A percentile compares a stretch with the other conserved stretches of the same genome.
These are phyloP conservation scores for Exophiala dermatitidis DNA, from an alignment of 2,329 filamentous ascomycete genomes.

Conservation along the genomic window DNA sequence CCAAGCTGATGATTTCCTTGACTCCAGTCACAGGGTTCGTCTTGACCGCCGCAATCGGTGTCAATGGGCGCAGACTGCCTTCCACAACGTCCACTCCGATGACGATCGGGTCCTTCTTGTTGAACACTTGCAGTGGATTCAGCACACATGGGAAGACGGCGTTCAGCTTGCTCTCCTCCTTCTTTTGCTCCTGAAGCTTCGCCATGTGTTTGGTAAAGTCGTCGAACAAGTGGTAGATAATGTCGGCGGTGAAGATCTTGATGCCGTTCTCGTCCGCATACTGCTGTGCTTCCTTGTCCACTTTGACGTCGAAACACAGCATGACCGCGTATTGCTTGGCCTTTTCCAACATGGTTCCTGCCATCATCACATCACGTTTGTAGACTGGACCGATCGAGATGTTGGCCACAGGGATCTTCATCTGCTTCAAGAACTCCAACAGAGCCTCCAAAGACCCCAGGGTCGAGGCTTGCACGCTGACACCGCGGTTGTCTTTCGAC, in stretches of 20 bases:
- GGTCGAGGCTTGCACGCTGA: conserved; percentile 94
- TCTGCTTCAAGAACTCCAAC: conserved; percentile 89
- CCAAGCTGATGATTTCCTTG: conserved; percentile 78
- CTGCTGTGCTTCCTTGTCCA: conserved; percentile 87
- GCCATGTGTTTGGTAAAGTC: conserved; percentile 93
- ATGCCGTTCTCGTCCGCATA: conserved; percentile 92
- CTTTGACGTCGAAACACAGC: conserved; percentile 99
- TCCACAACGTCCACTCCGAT: conserved; percentile 94
- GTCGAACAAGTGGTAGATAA: conserved; percentile 98
- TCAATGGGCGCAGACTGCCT: conserved; percentile 76
- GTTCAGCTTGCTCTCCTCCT: conserved; percentile 90
- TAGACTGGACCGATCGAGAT: conserved; percentile 96
- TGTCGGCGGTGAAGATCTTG: conserved; percentile 97
- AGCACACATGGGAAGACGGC: conserved; percentile 97
- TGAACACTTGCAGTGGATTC: conserved; percentile 85
- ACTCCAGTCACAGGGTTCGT: conserved; percentile 67
- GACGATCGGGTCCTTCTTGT: conserved; percentile 94
- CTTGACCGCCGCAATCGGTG: conserved; percentile 82
- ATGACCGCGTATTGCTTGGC: conserved; percentile 93
- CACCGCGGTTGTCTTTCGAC: conserved; percentile 84
- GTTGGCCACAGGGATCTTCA: conserved; percentile 95
- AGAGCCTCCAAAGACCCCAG: conserved; percentile 93
- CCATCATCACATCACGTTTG: conserved; percentile 95
- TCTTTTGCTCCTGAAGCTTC: conserved; percentile 77
- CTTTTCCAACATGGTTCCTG: conserved; percentile 92